Evolutionary conservation across 116 monocot genomes (phyloP).

Genomic region (Papilionanthe hybrid): DNA sequence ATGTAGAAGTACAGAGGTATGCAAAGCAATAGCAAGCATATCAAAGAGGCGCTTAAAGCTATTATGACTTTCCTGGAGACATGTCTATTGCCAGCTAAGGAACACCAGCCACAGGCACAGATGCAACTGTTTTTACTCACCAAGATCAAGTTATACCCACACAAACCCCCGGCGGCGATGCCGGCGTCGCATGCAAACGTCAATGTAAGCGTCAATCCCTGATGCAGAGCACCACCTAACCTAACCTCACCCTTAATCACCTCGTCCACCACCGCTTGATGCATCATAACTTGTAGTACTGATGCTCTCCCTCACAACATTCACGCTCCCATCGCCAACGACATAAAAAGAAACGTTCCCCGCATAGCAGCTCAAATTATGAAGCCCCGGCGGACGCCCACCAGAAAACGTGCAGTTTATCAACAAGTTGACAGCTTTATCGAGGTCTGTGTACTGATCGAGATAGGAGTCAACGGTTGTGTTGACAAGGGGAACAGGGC

Average conservation of each 20-base stretch:
- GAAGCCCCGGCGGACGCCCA: neutral
- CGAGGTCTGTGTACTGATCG: neutral
- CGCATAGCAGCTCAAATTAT: neutral
- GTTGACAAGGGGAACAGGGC: slow-evolving; percentile 4
- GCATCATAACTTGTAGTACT: neutral
- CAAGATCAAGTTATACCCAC: neutral
- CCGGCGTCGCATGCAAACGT: neutral
- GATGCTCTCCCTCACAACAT: neutral
- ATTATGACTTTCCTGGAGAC: too few species aligned
- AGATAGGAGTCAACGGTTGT: neutral
- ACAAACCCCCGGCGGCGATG: neutral
- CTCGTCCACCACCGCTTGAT: slow-evolving; percentile 4
- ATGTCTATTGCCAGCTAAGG: too few species aligned
- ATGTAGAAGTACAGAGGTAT: too few species aligned
- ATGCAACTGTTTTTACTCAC: neutral
- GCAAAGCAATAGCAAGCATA: too few species aligned
- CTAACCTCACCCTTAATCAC: neutral
- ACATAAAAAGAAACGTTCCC: neutral
- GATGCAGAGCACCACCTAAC: neutral
- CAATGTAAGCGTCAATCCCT: neutral
- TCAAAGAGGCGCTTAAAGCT: too few species aligned
- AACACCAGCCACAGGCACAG: neutral
- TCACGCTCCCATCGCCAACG: neutral
- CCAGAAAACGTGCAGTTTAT: neutral
- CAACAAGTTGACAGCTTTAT: neutral